Percentiles rank a stretch among this genome's conserved stretches.
phyloP scores from a whole-genome alignment of 2,329 filamentous ascomycete genomes.

The Emergomyces orientalis region DNA sequence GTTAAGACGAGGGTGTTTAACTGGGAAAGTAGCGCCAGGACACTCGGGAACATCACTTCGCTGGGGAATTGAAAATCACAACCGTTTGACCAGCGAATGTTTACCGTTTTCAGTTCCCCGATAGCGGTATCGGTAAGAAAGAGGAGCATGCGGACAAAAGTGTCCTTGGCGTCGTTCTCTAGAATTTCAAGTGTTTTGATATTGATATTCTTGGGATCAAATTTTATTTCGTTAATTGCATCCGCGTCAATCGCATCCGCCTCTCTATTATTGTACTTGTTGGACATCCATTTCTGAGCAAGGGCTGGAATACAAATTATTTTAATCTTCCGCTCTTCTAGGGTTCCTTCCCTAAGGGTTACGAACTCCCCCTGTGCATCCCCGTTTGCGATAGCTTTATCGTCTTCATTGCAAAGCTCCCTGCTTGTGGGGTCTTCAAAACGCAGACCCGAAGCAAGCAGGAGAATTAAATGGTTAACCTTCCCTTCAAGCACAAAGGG shows the following conservation, averaged over 20 bases:
- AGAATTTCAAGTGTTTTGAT: constrained; percentile 21
- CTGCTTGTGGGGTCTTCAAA: constrained; percentile 20
- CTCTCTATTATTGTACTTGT: constrained; percentile 10
- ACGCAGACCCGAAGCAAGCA: constrained; percentile 17
- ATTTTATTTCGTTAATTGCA: not conserved
- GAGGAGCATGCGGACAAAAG: constrained; percentile 18
- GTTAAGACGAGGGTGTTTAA: constrained; percentile 17
- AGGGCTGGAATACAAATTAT: constrained; percentile 15
- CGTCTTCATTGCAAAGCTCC: constrained; percentile 11
- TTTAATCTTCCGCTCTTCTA: constrained; percentile 12
- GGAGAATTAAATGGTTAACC: constrained; percentile 18
- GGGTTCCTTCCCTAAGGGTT: not conserved
- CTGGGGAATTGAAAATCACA: constrained; percentile 16
- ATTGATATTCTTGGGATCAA: constrained; percentile 6
- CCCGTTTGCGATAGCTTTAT: constrained; percentile 16
- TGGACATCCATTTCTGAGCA: constrained; percentile 12
- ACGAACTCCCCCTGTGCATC: constrained; percentile 14
- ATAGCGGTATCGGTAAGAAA: constrained; percentile 17
- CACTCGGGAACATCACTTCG: constrained; percentile 13
- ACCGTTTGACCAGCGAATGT: constrained; percentile 18
- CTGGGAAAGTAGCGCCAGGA: constrained; percentile 14
- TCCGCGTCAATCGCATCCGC: not conserved
- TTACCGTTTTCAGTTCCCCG: constrained; percentile 14
- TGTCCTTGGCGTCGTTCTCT: constrained; percentile 22
- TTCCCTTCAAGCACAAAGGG: constrained; percentile 18